Evolutionary conservation across 2,329 filamentous ascomycete species (phyloP), one percentile per base, ranked within the genome.

Genomic region (Westerdykella aurantiaca): DNA sequence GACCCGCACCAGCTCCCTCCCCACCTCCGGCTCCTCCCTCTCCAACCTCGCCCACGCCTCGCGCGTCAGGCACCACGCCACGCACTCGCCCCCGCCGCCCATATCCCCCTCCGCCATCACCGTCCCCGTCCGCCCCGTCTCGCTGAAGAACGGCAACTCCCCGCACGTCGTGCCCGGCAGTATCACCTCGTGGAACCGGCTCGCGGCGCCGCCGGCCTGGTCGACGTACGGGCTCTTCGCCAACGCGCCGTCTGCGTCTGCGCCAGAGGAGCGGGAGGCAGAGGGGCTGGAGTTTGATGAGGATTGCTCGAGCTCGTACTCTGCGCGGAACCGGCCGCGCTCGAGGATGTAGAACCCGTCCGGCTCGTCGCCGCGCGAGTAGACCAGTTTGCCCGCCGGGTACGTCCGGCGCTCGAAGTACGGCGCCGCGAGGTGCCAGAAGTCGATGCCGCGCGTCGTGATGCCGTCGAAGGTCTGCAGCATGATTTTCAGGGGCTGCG

Each of bases 141-240:
- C 87, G 2, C 85, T 88, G 70, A 98, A 98, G 72, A 98, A 98
- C 0, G 93, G 93, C 42, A 98, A 69, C 70, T 98, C 93, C 31
- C 93, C 93, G 56, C 91, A 97, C 0, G 93, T 96, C 1, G 93
- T 93, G 13, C 93, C 93, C 0, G 90, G 87, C 1, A 96, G 85
- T 43, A 97, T 96, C 58, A 88, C 87, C 67, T 98, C 93, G 48
- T 86, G 88, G 55, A 94, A 86, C 55, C 78, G 80, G 0, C 93
- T 93, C 25, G 25, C 25, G 4, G 9, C 25, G 2, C 9, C 25
- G 10, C 33, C 7, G 3, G n/a, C 33, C 63, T 97, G 93, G 1
- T 93, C 89, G 25, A 29, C 25, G 25, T 29, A 12, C 4, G 25
- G 25, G 25, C 9, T 10, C 11, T 29, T 9, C 7, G 9, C 25